Conservation (phyloP, 2,329 filamentous ascomycete species). For the Pseudocercospora vitis region DNA sequence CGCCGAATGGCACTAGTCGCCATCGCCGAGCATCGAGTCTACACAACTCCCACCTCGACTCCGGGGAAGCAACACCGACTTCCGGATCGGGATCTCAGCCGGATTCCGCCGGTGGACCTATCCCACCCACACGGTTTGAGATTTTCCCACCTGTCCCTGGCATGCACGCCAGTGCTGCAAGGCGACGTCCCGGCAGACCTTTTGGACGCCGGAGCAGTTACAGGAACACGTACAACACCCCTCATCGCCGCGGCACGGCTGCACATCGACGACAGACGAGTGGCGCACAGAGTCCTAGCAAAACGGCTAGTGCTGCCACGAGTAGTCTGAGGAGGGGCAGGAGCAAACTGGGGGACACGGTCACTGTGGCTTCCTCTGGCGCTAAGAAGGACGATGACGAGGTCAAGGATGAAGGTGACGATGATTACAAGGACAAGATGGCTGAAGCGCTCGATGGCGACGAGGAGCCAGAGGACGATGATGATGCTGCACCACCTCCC, state of each 20-base stretch:
- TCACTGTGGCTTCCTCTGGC: constrained; percentile 27
- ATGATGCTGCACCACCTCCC: constrained; percentile 11
- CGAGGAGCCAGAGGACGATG: constrained; percentile 31
- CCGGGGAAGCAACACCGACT: constrained; percentile 27
- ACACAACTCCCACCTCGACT: constrained; percentile 19
- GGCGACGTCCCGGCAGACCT: constrained; percentile 36
- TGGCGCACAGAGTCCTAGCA: constrained; percentile 5
- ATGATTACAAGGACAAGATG: constrained; percentile 4
- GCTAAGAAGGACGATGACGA: constrained; percentile 37
- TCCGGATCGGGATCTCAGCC: constrained; percentile 32
- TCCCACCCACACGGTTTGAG: constrained; percentile 72
- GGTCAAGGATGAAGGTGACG: constrained; percentile 13
- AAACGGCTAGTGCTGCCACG: constrained; percentile 16
- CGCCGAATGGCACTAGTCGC: constrained; percentile 31
- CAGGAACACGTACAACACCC: constrained; percentile 28
- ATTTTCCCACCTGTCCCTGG: constrained; percentile 70
- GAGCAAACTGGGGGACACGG: constrained; percentile 46
- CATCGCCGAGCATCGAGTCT: constrained; percentile 14
- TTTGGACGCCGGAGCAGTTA: constrained; percentile 31
- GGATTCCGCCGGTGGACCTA: constrained; percentile 42
- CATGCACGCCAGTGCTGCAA: constrained; percentile 36
- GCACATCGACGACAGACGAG: constrained; percentile 6
- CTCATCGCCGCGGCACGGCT: constrained; percentile 26
- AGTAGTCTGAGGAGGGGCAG: constrained; percentile 40
- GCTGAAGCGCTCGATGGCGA: constrained; percentile 28